Base-by-base conservation (phyloP, 257 asterid genomes). In the Jaltomata sinuosa region DNA sequence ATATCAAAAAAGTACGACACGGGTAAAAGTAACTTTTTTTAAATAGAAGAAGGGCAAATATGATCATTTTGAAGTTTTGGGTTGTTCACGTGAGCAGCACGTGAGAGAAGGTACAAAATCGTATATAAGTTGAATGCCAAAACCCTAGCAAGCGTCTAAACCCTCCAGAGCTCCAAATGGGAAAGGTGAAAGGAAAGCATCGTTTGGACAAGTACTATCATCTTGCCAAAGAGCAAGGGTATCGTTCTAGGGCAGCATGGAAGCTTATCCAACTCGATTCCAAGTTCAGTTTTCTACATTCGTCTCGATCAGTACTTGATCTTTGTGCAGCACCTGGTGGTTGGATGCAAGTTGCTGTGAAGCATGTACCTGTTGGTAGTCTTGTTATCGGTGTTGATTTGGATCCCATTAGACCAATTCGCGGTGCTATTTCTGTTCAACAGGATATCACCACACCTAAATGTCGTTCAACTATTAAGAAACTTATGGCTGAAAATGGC, bases 311-410 rank as follows among this genome's bases (percentile, higher is more conserved):
- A 40, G 98, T 91, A 40, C 97, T 97, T 85, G 98, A 95, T 87
- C 98, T 97, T 91, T 97, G 98, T 87, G 99, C 98, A 81, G 98
- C 98, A 2, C 98, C 99, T 0, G 98, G 98, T 14, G 98, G 99
- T 54, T 97, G 99, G 98, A 93, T 95, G 97, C 98, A 97, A 82
- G 99, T 95, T 2, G 87, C 93, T 32, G 96, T 93, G 15, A 93
- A 93, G 80, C 90, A 92, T 5, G 97, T 89, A 1, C 98, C 98
- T 8, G 97, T 94, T 32, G 98, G 98, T 16, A 92, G 95, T 79
- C 90, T 97, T 31, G 97, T 97, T 10, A 84, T 97, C 82, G 98
- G 99, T 25, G 96, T 94, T 81, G 99, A 97, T 80, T 92, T 92
- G 65, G 97, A 91, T 18, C 97, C 96, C 0, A 95, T 95, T 64